Conservation (phyloP, 129 eudicot species). For the Deinandra increscens region DNA sequence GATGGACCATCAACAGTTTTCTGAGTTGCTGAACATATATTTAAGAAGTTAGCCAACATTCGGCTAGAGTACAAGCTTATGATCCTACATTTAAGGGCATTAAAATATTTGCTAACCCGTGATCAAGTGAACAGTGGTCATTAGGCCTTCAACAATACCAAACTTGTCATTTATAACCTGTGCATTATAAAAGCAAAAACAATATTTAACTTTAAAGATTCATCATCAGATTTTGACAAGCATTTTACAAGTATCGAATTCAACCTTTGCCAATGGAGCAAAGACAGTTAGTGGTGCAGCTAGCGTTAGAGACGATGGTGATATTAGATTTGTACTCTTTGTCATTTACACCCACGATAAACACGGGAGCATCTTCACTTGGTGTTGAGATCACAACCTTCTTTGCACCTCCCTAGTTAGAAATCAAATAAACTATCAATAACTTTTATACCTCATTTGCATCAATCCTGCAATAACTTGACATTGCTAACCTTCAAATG, state of each 20-base stretch:
- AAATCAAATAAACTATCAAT: slow-evolving; percentile 4
- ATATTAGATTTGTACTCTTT: slow-evolving; percentile 64
- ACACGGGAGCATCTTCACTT: slow-evolving; percentile 78
- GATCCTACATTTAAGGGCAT: not conserved
- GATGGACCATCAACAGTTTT: slow-evolving; percentile 93
- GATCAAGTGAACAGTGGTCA: slow-evolving; percentile 75
- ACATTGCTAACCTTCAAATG: slow-evolving; percentile 50
- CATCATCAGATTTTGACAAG: not conserved
- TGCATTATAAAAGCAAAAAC: not conserved
- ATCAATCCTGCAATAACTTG: slow-evolving; percentile 5
- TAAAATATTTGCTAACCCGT: slow-evolving; percentile 44
- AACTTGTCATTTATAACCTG: slow-evolving; percentile 78
- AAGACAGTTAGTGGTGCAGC: slow-evolving; percentile 91
- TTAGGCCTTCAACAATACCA: slow-evolving; percentile 87
- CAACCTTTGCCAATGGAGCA: slow-evolving; percentile 72
- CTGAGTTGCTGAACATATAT: slow-evolving; percentile 59
- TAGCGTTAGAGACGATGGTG: slow-evolving; percentile 75
- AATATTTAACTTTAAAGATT: not conserved
- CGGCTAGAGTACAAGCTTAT: not conserved
- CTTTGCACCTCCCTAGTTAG: slow-evolving; percentile 77
- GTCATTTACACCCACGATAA: slow-evolving; percentile 85
- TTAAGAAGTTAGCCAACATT: not conserved
- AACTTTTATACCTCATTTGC: not conserved
- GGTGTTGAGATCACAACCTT: slow-evolving; percentile 86
- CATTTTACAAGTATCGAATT: not conserved